A percentile compares a stretch with the other conserved stretches of the same genome.
Evolutionary conservation across 805 yeast species (phyloP).

Genomic region (Lipomyces mesembrius): DNA sequence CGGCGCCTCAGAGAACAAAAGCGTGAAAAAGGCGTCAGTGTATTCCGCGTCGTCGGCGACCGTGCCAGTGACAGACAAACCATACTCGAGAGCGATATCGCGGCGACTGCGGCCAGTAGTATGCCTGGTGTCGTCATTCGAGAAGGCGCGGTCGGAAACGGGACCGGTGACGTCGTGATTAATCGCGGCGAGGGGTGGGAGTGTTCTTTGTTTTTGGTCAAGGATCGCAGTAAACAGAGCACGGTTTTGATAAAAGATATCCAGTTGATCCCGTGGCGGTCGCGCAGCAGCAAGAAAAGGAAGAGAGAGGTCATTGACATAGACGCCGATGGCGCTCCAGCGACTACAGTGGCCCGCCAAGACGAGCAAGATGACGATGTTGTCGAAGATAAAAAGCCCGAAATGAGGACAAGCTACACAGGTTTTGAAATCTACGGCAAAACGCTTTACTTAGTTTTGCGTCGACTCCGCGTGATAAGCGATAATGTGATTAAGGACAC

Average conservation of each 20-base stretch:
- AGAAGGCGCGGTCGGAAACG: conserved; percentile 5
- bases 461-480: not conserved
- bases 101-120: not conserved
- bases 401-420: conserved; percentile 16
- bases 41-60: conserved; percentile 5
- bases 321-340: conserved; percentile 10
- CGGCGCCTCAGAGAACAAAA: conserved; percentile 8
- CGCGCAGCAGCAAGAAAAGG: not conserved
- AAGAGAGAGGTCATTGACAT: conserved; percentile 3
- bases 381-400: conserved; percentile 16
- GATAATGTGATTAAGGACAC: not conserved
- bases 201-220: conserved; percentile 3
- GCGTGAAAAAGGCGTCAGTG: not conserved
- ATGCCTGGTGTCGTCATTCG: not conserved
- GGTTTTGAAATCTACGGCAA: conserved; percentile 22
- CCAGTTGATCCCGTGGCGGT: conserved; percentile 3
- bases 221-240: conserved; percentile 2
- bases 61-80: conserved; percentile 2
- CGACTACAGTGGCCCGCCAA: no score
- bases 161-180: conserved; percentile 3
- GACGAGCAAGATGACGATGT: conserved; percentile 6
- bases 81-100: not conserved
- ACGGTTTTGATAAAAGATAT: conserved; percentile 3
- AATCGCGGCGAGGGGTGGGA: conserved; percentile 8
- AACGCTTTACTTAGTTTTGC: conserved; percentile 13